A percentile compares a stretch with the other conserved stretches of the same genome.
Conservation (phyloP, 1,284 basidiomycete genomes). For the Irpex sp. region DNA sequence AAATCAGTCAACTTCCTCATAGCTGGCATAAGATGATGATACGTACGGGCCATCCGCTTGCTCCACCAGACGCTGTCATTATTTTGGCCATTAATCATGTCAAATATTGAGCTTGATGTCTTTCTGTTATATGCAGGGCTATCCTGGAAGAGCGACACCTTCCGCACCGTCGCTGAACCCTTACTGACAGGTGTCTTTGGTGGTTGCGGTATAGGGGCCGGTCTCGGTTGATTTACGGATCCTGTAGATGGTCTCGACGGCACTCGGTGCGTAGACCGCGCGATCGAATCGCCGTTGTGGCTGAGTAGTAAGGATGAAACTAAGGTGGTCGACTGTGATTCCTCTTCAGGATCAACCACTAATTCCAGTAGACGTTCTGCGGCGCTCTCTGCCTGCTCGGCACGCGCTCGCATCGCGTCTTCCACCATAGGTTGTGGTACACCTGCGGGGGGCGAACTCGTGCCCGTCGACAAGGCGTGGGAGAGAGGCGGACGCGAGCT, state of each 20-base stretch:
- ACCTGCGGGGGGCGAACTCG: slow-evolving; percentile 32
- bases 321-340: slow-evolving; percentile 44
- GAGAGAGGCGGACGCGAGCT: slow-evolving; percentile 48
- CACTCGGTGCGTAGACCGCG: slow-evolving; percentile 36
- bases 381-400: slow-evolving; percentile 86
- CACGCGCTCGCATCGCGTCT: slow-evolving; percentile 79
- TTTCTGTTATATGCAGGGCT: slow-evolving; percentile 60
- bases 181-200: slow-evolving; percentile 66
- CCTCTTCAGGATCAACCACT: slow-evolving; percentile 70
- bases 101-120: slow-evolving; percentile 53
- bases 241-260: slow-evolving; percentile 18
- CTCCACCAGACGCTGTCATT: slow-evolving; percentile 77
- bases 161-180: slow-evolving; percentile 55
- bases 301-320: slow-evolving; percentile 54
- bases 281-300: slow-evolving; percentile 21
- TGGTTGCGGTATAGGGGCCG: slow-evolving; percentile 16
- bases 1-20: slow-evolving; percentile 2
- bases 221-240: slow-evolving; percentile 17
- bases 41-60: slow-evolving; percentile 65
- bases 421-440: slow-evolving; percentile 62
- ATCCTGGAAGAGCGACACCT: slow-evolving; percentile 75
- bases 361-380: slow-evolving; percentile 79
- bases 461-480: slow-evolving; percentile 48
- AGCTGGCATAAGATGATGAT: slow-evolving; percentile 7
- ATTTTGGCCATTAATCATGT: slow-evolving; percentile 55